A percentile compares a stretch with the other conserved stretches of the same genome.
Conservation (phyloP, 73 alveolate species). For the Blepharisma stoltei region DNA sequence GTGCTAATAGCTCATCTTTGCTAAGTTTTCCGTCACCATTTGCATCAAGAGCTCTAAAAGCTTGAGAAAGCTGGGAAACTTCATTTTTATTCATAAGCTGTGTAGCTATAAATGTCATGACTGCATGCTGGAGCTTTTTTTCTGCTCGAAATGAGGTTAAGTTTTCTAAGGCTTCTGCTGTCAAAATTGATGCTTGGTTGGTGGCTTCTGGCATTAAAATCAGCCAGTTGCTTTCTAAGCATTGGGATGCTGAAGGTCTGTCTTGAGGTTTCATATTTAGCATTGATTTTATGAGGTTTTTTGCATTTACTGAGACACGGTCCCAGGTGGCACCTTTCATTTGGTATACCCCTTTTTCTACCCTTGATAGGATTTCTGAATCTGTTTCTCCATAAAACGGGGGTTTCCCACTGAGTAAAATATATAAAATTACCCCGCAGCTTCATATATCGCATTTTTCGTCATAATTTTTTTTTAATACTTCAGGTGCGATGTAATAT, state of each 20-base stretch:
- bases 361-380: slow-evolving; percentile 58
- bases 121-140: slow-evolving; percentile 82
- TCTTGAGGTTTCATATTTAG: slow-evolving; percentile 36
- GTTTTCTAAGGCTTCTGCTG: slow-evolving; percentile 13
- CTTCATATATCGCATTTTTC: slow-evolving; percentile 83
- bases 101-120: slow-evolving; percentile 78
- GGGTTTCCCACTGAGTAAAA: slow-evolving; percentile 82
- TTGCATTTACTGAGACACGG: slow-evolving; percentile 43
- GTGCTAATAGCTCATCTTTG: slow-evolving; percentile 45
- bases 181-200: not conserved
- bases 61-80: slow-evolving; percentile 56
- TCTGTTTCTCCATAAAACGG: slow-evolving; percentile 83
- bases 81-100: slow-evolving; percentile 77
- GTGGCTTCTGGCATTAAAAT: not conserved
- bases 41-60: slow-evolving; percentile 55
- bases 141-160: slow-evolving; percentile 76
- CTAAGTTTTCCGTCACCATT: slow-evolving; percentile 46
- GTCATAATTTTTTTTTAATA: slow-evolving; percentile 50
- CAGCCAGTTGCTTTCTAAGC: slow-evolving; percentile 44
- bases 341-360: slow-evolving; percentile 39
- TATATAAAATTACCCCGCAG: slow-evolving; percentile 84
- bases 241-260: slow-evolving; percentile 52
- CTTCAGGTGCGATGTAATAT: slow-evolving; percentile 75
- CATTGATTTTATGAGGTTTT: slow-evolving; percentile 46
- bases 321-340: slow-evolving; percentile 43